Evolutionary conservation across 495 filamentous ascomycete species (phyloP).

Genomic region (Cercophora newfieldiana): DNA sequence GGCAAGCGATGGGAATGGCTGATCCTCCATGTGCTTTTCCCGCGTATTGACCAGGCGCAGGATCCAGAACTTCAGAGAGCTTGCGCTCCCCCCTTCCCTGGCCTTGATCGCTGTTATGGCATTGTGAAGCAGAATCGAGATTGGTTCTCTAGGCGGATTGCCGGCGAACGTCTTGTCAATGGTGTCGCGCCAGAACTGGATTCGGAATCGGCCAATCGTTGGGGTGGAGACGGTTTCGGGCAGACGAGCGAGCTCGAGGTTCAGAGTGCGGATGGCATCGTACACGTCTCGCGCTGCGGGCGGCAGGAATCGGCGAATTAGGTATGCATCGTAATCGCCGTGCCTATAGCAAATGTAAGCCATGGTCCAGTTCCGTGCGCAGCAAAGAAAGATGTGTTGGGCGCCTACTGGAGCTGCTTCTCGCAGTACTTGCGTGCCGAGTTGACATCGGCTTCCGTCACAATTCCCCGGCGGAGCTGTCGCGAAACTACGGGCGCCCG

Average conservation of each 20-base stretch:
- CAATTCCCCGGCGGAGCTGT: conserved; percentile 18
- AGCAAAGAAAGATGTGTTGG: neutral
- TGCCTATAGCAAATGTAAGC: conserved; percentile 22
- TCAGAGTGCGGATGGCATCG: conserved; percentile 87
- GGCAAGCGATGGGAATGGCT: conserved; percentile 71
- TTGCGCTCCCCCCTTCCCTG: conserved; percentile 47
- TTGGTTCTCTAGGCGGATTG: conserved; percentile 81
- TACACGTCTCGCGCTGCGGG: conserved; percentile 71
- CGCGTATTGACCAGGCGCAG: conserved; percentile 72
- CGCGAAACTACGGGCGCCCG: conserved; percentile 13
- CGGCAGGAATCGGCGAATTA: conserved; percentile 83
- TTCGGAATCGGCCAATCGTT: conserved; percentile 79
- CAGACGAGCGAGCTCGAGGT: conserved; percentile 83
- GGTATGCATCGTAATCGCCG: conserved; percentile 80
- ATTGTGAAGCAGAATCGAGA: conserved; percentile 76
- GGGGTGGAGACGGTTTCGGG: conserved; percentile 82
- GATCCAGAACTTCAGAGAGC: conserved; percentile 78
- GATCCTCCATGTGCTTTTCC: conserved; percentile 80
- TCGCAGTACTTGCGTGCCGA: conserved; percentile 51
- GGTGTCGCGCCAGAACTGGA: conserved; percentile 92
- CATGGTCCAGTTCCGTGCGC: neutral
- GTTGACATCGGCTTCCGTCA: conserved; percentile 39
- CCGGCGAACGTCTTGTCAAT: conserved; percentile 70
- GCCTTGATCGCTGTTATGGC: conserved; percentile 63
- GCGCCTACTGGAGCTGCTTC: conserved; percentile 44